Evolutionary conservation across 2,329 filamentous ascomycete genomes (phyloP).

Genomic region (Diaporthe citrichinensis): DNA sequence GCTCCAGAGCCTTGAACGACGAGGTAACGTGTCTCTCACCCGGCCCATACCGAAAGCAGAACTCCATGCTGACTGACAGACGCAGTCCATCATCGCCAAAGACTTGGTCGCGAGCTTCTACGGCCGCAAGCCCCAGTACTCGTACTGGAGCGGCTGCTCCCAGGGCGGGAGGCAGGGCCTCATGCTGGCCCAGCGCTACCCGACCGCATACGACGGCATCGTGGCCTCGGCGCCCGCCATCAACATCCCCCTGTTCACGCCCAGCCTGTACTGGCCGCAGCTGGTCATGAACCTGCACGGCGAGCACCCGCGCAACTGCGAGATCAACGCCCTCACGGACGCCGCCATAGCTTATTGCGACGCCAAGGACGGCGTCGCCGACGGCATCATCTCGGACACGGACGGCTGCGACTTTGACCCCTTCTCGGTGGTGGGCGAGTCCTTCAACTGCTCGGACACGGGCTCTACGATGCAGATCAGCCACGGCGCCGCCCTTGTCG

Average conservation of each 20-base stretch:
- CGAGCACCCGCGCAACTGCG: slow-evolving; percentile 58
- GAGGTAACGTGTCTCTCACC: not conserved
- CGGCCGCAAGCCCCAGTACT: slow-evolving; percentile 52
- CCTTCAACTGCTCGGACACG: slow-evolving; percentile 8
- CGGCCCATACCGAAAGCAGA: not conserved
- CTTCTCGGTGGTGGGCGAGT: not conserved
- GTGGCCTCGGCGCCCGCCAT: slow-evolving; percentile 63
- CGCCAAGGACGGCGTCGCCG: slow-evolving; percentile 60
- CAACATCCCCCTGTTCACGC: slow-evolving; percentile 55
- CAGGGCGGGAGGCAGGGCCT: slow-evolving; percentile 72
- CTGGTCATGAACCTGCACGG: slow-evolving; percentile 45
- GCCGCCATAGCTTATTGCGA: slow-evolving; percentile 60
- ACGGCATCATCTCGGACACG: slow-evolving; percentile 56
- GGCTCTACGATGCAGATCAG: not conserved
- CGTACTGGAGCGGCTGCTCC: slow-evolving; percentile 72
- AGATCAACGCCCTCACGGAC: slow-evolving; percentile 53
- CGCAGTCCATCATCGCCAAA: slow-evolving; percentile 55
- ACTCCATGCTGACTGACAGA: not conserved
- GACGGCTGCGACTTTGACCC: slow-evolving; percentile 49
- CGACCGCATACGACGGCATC: slow-evolving; percentile 70
- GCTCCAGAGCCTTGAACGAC: slow-evolving; percentile 44
- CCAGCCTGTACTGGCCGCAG: slow-evolving; percentile 54
- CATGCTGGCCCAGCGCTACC: slow-evolving; percentile 65
- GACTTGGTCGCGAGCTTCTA: slow-evolving; percentile 60
- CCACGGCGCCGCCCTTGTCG: not conserved